These are phyloP conservation scores for Aspergillus saccharolyticus DNA, from an alignment of 495 filamentous ascomycete species.

Conservation along the genomic window DNA sequence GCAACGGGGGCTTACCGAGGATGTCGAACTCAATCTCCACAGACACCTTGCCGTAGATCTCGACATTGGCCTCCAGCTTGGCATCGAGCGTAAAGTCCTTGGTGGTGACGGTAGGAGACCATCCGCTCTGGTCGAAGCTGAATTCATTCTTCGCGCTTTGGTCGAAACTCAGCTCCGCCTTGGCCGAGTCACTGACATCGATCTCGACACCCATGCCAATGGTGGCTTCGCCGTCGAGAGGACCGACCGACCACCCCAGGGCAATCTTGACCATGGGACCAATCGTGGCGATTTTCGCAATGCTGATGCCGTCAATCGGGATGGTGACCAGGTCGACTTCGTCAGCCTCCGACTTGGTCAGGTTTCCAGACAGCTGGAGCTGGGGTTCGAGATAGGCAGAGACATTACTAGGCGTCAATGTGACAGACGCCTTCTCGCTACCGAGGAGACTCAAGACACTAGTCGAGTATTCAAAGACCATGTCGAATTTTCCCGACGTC, in stretches of 20 bases:
- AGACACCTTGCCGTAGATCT: neutral
- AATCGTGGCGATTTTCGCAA: slow-evolving; percentile 29
- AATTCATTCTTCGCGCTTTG: neutral
- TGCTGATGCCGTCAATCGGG: slow-evolving; percentile 18
- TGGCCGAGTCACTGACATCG: slow-evolving; percentile 21
- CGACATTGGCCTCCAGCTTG: slow-evolving; percentile 19
- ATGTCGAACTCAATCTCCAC: slow-evolving; percentile 25
- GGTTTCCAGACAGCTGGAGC: slow-evolving; percentile 21
- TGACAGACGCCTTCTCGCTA: neutral
- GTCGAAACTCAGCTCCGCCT: slow-evolving; percentile 27
- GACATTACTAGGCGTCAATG: slow-evolving; percentile 26
- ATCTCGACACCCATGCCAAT: slow-evolving; percentile 23
- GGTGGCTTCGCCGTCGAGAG: slow-evolving; percentile 23
- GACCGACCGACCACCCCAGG: slow-evolving; percentile 22
- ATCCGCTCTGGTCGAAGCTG: slow-evolving; percentile 12
- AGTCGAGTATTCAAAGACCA: slow-evolving; percentile 29
- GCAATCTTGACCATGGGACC: slow-evolving; percentile 31
- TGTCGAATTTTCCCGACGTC: slow-evolving; percentile 31
- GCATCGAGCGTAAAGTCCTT: slow-evolving; percentile 19
- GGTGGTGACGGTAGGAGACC: slow-evolving; percentile 24
- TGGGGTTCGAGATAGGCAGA: slow-evolving; percentile 22
- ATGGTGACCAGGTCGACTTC: slow-evolving; percentile 15
- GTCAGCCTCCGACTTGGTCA: slow-evolving; percentile 20
- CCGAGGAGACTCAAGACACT: neutral
- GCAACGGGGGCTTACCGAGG: slow-evolving; percentile 18